Evolutionary conservation across 441 rosid genomes (phyloP), one percentile per base, ranked within the genome.

Genomic region (Pelargonium citronellum): DNA sequence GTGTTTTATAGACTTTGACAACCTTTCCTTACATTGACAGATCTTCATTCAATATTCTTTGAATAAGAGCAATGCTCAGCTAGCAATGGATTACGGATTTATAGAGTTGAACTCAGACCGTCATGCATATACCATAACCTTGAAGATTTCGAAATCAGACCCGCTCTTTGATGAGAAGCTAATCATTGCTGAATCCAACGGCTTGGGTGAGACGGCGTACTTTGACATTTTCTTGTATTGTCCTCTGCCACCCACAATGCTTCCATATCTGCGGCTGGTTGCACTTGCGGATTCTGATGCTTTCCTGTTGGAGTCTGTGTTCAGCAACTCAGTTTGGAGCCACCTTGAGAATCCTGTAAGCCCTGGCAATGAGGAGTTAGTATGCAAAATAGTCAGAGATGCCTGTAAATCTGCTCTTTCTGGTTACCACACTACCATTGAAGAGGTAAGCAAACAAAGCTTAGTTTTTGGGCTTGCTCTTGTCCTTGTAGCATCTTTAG

Each of bases 81-180:
- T 94, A 70, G 96, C 97, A 73, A 77, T 91, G 65, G 97, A 94
- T 81, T 90, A 91, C 67, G 99, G 99, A 24, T 89, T 94, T 81
- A 78, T 85, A 69, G 99, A 94, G 77, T 70, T 83, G 65, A 86
- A 72, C 55, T 51, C 91, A 1, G 82, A 78, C 67, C 90, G 97
- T 67, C 87, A 87, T 83, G 64, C 86, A 7, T 94, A 84, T 73
- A 87, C 94, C 9, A 73, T 91, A 61, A 87, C 96, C 20, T 81
- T 94, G 27, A 88, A 77, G 79, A 89, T 94, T 76, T 75, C 95
- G 0, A 87, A 86, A 70, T 78, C 87, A 0, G 96, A 87, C 69
- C 83, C 81, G 1, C 89, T 88, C 75, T 80, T 73, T 10, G 89
- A 80, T 47, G 98, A 94, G 82, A 94, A 94, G 85, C 91, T 94